Percentiles rank a stretch among this genome's conserved stretches.
Conservation (phyloP, 805 yeast species). For the Saccharomyces jurei region DNA sequence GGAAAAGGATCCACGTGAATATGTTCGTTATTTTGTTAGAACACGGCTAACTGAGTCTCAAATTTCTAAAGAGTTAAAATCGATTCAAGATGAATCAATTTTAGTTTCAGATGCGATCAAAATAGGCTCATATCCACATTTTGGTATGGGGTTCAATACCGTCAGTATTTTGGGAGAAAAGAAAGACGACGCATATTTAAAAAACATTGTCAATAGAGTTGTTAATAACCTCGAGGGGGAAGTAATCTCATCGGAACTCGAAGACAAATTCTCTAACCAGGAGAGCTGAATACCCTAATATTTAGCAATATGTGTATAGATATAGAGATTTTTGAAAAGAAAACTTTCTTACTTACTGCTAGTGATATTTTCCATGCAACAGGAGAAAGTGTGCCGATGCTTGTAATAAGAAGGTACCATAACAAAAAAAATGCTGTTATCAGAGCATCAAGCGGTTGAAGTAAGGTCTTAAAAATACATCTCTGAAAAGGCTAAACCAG, state of each 20-base stretch:
- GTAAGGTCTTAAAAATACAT: neutral
- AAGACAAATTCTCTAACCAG: constrained; percentile 31
- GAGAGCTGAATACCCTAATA: neutral
- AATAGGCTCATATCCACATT: constrained; percentile 82
- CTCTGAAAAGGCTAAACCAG: neutral
- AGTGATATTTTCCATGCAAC: neutral
- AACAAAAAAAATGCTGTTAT: neutral
- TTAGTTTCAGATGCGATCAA: constrained; percentile 39
- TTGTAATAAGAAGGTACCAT: neutral
- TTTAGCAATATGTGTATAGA: neutral
- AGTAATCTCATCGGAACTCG: constrained; percentile 52
- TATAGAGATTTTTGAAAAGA: neutral
- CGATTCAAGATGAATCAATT: constrained; percentile 40
- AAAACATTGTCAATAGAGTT: constrained; percentile 40
- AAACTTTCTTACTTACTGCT: neutral
- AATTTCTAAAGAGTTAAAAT: constrained; percentile 55
- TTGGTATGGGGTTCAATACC: constrained; percentile 53
- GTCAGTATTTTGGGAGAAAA: constrained; percentile 64
- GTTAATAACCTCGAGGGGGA: constrained; percentile 44
- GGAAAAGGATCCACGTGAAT: constrained; percentile 24
- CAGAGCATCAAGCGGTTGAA: neutral
- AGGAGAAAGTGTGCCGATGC: neutral
- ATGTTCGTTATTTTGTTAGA: constrained; percentile 48
- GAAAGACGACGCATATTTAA: constrained; percentile 32
- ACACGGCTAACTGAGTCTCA: constrained; percentile 56